Conservation (phyloP, 108 stramenopile species). For the Pseudonitzschia multistriata region DNA sequence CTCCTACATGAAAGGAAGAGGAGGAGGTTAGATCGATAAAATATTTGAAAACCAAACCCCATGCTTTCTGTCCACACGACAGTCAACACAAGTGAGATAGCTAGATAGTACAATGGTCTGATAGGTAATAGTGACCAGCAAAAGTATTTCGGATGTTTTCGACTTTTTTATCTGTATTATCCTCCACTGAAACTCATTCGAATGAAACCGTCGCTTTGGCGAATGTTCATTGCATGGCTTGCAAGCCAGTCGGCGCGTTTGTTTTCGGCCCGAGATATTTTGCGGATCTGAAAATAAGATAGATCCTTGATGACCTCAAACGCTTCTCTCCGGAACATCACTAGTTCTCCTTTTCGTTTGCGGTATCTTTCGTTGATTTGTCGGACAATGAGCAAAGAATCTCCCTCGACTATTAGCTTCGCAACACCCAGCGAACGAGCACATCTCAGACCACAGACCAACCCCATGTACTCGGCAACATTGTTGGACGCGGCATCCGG, state of each 20-base stretch:
- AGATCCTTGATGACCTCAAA: conserved; percentile 40
- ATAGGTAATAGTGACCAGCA: neutral
- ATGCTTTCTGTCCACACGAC: too few relatives aligned
- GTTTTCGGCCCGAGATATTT: conserved; percentile 69
- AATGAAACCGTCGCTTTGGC: conserved; percentile 9
- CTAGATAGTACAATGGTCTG: too few relatives aligned
- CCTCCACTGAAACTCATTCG: neutral
- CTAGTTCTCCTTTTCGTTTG: conserved; percentile 50
- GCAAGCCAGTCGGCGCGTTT: conserved; percentile 80
- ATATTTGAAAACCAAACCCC: too few relatives aligned
- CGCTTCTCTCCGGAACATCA: conserved; percentile 37
- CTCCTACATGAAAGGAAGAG: conserved; percentile 85
- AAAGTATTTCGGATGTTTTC: neutral
- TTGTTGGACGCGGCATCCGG: conserved; percentile 67
- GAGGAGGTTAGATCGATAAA: conserved; percentile 34
- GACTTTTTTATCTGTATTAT: neutral
- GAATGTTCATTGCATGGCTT: conserved; percentile 77
- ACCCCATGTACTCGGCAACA: conserved; percentile 71
- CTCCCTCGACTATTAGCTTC: conserved; percentile 64
- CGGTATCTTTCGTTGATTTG: conserved; percentile 62
- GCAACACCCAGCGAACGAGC: conserved; percentile 62
- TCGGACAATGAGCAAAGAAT: conserved; percentile 66
- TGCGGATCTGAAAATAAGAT: conserved; percentile 51
- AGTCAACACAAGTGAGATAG: neutral
- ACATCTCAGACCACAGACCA: conserved; percentile 61